Percentiles rank a stretch among this genome's conserved stretches.
Evolutionary conservation across 2,329 filamentous ascomycete species (phyloP).

Genomic region (Colletotrichum musae): DNA sequence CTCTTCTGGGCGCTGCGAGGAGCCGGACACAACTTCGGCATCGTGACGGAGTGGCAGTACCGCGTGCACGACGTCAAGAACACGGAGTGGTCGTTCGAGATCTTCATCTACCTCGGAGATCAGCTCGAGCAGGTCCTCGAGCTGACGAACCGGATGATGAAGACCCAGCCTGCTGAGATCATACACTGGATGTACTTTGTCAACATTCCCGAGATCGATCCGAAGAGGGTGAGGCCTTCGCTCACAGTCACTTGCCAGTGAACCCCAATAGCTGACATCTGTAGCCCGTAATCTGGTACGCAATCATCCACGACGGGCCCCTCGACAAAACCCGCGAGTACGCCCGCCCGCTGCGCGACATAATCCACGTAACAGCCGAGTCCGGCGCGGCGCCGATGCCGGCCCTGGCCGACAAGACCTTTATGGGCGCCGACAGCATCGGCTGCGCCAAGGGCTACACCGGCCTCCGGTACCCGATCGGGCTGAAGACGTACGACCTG

Average conservation of each 20-base stretch:
- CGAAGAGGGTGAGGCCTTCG: conserved; percentile 47
- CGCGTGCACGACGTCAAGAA: conserved; percentile 48
- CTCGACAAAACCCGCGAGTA: conserved; percentile 53
- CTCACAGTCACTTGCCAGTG: too few species aligned
- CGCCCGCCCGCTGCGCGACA: conserved; percentile 56
- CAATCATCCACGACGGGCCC: conserved; percentile 57
- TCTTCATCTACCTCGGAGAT: conserved; percentile 45
- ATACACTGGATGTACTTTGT: conserved; percentile 52
- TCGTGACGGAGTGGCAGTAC: conserved; percentile 58
- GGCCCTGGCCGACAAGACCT: conserved; percentile 58
- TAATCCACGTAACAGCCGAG: conserved; percentile 53
- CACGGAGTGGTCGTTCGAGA: conserved; percentile 43
- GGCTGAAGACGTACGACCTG: conserved; percentile 54
- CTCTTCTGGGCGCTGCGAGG: conserved; percentile 65
- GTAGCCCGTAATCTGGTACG: conserved; percentile 57
- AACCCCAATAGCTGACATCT: too few species aligned
- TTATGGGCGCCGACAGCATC: conserved; percentile 52
- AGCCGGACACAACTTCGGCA: conserved; percentile 66
- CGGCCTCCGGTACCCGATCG: conserved; percentile 59
- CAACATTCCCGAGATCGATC: conserved; percentile 48
- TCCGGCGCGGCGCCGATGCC: conserved; percentile 54
- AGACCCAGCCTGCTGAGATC: conserved; percentile 45
- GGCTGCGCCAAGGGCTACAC: conserved; percentile 59
- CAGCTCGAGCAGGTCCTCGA: conserved; percentile 51
- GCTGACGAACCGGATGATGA: conserved; percentile 51